phyloP scores from a whole-genome alignment of 805 yeast genomes.

The Tetrapisispora iriomotensis region DNA sequence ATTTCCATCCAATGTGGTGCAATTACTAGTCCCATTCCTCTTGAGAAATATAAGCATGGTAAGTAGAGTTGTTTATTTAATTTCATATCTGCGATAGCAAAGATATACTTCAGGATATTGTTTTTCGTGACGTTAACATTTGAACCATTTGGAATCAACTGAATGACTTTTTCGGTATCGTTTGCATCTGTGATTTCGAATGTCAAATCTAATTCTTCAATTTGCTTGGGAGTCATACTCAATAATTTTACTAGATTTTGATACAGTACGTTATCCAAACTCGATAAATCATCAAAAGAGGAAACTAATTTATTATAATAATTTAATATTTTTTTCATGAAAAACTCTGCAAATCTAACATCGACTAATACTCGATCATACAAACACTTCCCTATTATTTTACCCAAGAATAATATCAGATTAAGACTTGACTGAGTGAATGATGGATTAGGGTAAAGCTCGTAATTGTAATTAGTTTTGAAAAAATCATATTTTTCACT shows the following conservation, averaged over 20 bases:
- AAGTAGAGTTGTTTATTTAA: slow-evolving; percentile 56
- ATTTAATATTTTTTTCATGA: slow-evolving; percentile 58
- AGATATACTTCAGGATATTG: slow-evolving; percentile 65
- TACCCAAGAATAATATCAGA: slow-evolving; percentile 58
- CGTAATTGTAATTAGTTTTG: slow-evolving; percentile 40
- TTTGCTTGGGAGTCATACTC: slow-evolving; percentile 42
- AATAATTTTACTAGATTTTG: slow-evolving; percentile 53
- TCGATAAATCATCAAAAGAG: slow-evolving; percentile 69
- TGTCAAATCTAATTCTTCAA: slow-evolving; percentile 46
- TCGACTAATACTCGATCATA: slow-evolving; percentile 77
- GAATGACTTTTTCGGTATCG: slow-evolving; percentile 37
- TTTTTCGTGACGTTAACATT: slow-evolving; percentile 42
- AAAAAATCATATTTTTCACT: slow-evolving; percentile 31
- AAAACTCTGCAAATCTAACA: slow-evolving; percentile 77
- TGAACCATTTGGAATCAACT: slow-evolving; percentile 54
- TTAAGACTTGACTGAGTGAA: slow-evolving; percentile 24
- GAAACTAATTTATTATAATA: slow-evolving; percentile 24
- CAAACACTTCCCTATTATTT: slow-evolving; percentile 77
- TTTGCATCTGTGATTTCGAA: slow-evolving; percentile 52
- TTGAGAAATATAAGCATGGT: slow-evolving; percentile 47
- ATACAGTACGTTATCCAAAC: slow-evolving; percentile 61
- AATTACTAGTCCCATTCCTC: slow-evolving; percentile 61
- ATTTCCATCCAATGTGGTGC: slow-evolving; percentile 67
- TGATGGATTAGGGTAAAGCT: slow-evolving; percentile 49
- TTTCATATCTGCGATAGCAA: slow-evolving; percentile 68